Evolutionary conservation across 257 asterid genomes (phyloP), one percentile per base, ranked within the genome.

Genomic region (Petunia secreta): DNA sequence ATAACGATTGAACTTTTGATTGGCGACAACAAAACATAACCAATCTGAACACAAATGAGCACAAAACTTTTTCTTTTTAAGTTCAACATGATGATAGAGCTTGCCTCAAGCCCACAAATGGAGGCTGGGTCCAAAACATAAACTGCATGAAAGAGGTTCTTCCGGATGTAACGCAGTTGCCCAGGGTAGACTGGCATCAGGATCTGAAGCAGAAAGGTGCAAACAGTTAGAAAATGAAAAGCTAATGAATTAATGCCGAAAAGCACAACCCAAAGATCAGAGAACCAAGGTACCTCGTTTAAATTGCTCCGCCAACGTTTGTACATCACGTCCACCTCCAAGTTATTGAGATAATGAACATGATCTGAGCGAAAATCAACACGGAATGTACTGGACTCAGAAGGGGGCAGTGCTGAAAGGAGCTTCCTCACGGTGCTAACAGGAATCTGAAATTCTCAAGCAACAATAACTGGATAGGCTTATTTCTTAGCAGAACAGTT

Each of bases 161-260:
- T 96, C 68, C 99, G 98, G 81, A 96, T 94, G 88, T 96, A 92
- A 48, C 97, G 98, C 84, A 96, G 74, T 92, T 96, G 99, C 80
- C 99, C 99, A 85, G 99, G 99, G 88, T 83, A 96, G 86, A 91
- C 99, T 60, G 99, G 99, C 99, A 96, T 96, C 93, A 96, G 83
- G 84, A 96, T 86, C 99, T 96, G 85, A 34, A 66, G 50, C 85
- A n/a, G 52, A 57, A 75, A 75, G 73, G 85, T 80, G 71, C 34
- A 6, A 11, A 11, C 40, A 48, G 62, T 73, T 11, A 73, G 62
- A 73, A 82, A 78, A 83, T 57, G 58, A 84, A 38, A 7, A 6
- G 78, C 15, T 16, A 78, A 48, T 84, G 37, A 74, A 46, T 34
- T 44, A 9, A 52, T 44, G 13, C 39, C 59, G 7, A 40, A 39